Conservation (phyloP, 177 flowering plant species). For the Vitis hybrid region DNA sequence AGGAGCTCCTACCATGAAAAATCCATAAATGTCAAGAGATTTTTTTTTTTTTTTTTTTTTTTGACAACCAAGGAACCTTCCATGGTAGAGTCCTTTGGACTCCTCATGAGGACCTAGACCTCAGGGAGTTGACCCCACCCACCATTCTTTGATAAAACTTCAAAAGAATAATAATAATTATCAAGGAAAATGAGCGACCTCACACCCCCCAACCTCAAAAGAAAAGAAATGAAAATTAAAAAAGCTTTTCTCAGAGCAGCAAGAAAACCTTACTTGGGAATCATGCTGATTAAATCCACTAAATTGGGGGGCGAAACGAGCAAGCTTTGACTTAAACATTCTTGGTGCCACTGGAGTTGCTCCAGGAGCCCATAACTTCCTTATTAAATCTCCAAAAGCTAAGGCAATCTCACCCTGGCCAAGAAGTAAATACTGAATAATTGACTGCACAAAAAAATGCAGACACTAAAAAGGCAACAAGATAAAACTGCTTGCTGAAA, state of each 20-base stretch:
- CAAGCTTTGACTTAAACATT: conserved; percentile 65
- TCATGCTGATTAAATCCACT: conserved; percentile 84
- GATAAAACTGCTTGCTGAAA: neutral
- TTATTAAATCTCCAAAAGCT: conserved; percentile 69
- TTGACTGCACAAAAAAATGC: neutral
- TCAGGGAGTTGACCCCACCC: no score
- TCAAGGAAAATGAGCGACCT: neutral
- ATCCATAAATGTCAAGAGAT: neutral
- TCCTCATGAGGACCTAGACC: no score
- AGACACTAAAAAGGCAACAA: neutral
- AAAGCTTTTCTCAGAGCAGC: conserved; percentile 1
- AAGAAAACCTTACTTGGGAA: conserved; percentile 59
- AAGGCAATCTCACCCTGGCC: conserved; percentile 75
- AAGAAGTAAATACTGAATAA: conserved; percentile 2
- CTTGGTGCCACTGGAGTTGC: conserved; percentile 62
- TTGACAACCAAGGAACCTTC: no score
- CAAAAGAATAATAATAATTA: no score
- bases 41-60: no score
- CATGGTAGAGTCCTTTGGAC: no score
- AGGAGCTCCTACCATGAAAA: conserved; percentile 58
- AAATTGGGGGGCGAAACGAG: conserved; percentile 81
- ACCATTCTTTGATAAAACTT: no score
- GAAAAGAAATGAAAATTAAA: neutral
- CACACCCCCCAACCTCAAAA: neutral
- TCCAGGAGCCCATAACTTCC: conserved; percentile 80